Evolutionary conservation across 257 asterid species (phyloP).

Genomic region (Solanum chiquidenum): DNA sequence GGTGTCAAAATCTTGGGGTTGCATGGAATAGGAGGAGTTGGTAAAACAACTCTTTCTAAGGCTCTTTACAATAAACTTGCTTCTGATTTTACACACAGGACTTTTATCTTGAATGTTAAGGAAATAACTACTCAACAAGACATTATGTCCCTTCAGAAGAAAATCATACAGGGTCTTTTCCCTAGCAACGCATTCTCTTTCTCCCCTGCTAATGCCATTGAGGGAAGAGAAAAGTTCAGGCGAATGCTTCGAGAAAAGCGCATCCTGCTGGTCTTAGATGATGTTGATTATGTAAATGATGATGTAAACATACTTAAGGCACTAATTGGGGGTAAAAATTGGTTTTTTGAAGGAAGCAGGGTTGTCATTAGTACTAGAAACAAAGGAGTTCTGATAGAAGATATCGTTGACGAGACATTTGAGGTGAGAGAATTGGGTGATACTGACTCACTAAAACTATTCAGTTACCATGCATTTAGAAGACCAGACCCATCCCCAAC

Average conservation of each 20-base stretch:
- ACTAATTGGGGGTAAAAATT: conserved; percentile 6
- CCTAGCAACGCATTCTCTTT: neutral
- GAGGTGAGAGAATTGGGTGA: conserved; percentile 7
- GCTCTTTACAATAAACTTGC: conserved; percentile 26
- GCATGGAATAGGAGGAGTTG: conserved; percentile 27
- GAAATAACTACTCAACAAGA: conserved; percentile 10
- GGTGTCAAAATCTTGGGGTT: conserved; percentile 12
- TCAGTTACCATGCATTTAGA: conserved; percentile 19
- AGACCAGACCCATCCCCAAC: conserved; percentile 10
- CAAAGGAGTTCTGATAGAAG: neutral
- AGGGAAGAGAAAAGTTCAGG: neutral
- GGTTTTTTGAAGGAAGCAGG: conserved; percentile 18
- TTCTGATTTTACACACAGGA: conserved; percentile 6
- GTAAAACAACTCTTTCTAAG: conserved; percentile 24
- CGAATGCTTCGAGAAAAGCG: conserved; percentile 1
- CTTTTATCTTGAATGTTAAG: conserved; percentile 15
- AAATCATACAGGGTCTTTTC: conserved; percentile 5
- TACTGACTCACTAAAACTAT: conserved; percentile 9
- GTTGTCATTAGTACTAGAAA: conserved; percentile 19
- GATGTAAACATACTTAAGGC: conserved; percentile 6
- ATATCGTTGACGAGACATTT: neutral
- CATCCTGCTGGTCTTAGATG: conserved; percentile 21
- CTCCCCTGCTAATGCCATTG: neutral
- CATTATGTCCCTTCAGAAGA: conserved; percentile 9
- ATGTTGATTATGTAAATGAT: conserved; percentile 16